Base-by-base conservation (phyloP, 2,329 filamentous ascomycete species). In the Dryadomyces sulphureus region DNA sequence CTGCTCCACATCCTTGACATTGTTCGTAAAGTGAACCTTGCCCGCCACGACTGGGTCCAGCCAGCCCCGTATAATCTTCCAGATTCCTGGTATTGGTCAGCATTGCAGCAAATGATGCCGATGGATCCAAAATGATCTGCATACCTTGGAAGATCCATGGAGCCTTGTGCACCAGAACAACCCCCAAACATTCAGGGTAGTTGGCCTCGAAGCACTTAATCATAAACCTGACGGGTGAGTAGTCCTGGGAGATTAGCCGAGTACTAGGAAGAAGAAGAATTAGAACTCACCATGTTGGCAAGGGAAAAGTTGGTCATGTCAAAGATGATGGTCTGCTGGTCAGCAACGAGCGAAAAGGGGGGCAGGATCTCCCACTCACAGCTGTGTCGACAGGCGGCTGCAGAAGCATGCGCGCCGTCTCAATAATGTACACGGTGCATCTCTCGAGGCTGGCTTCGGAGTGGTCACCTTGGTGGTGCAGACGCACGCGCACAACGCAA, bases 131-230 rank as follows among this genome's bases (percentile, higher is more conserved):
- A 32, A 20, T 4, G 25, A 40, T 24, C 8, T 17, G 63, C 69
- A 46, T 63, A 81, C 85, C 82, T 69, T 94, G 89, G 67, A 98
- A 98, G 40, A 98, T 69, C 92, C 92, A 98, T 4, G 92, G 92
- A 0, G 92, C 81, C 62, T 94, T 94, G 69, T 98, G 92, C 34
- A 98, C 86, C 40, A 96, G 74, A 3, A 96, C 86, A 2, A 83
- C 75, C 24, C 90, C 92, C 1, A 98, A 72, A 41, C 79, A 90
- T 62, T 98, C 92, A 1, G 92, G 92, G 56, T 96, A 98, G 61
- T 98, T 96, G 49, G 92, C 92, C 66, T 98, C 92, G 59, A 98
- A 98, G 62, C 89, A 94, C 64, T 94, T 94, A 63, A 98, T 95
- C 83, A 98, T 95, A 66, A 96, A 98, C 59, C 94, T 98, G 48